Evolutionary conservation across 1,284 basidiomycete species (phyloP), one percentile per base, ranked within the genome.

Genomic region (Irpex lacteus): DNA sequence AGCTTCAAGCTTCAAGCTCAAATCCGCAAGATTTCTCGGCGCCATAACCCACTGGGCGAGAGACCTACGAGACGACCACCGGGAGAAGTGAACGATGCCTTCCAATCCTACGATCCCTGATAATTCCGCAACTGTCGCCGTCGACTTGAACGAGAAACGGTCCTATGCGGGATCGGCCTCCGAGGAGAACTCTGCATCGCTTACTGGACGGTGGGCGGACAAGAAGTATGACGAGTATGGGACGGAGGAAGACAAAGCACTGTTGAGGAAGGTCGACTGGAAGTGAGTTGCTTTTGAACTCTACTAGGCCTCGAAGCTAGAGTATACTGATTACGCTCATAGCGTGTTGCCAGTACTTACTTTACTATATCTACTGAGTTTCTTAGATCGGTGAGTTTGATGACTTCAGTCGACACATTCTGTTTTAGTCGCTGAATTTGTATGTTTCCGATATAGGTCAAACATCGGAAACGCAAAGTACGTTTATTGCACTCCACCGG

Each of bases 391-490:
- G 54, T 56, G 54, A 32, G 54, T 36, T 13, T 11, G 3, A 11
- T 8, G 2, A 7, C 34, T 32, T 5, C 4, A 26, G 18, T 37
- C 19, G 26, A 18, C 32, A 37, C 11, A 18, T 15, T 15, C 15
- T 15, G 11, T 4, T 56, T 37, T 32, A 13, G 34, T 13, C 5
- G 5, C 50, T 53, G 50, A 53, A 9, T 34, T 56, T 1, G 32
- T 34, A 34, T 34, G 32, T 6, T 37, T 36, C 37, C 36, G 34
- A 5, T 11, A 4, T 13, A 56, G 87, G 57, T 82, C 87, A 37
- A 90, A 89, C 70, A 85, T 91, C 66, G 88, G 86, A 47, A 90
- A 89, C 74, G 87, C 88, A 26, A 86, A 81, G 83, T 84, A 67
- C 72, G 77, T 70, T 69, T 15, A 11, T 9, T 8, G 38, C 32